Conservation (phyloP, 148 eudicot genomes). For the Cornus kousa region DNA sequence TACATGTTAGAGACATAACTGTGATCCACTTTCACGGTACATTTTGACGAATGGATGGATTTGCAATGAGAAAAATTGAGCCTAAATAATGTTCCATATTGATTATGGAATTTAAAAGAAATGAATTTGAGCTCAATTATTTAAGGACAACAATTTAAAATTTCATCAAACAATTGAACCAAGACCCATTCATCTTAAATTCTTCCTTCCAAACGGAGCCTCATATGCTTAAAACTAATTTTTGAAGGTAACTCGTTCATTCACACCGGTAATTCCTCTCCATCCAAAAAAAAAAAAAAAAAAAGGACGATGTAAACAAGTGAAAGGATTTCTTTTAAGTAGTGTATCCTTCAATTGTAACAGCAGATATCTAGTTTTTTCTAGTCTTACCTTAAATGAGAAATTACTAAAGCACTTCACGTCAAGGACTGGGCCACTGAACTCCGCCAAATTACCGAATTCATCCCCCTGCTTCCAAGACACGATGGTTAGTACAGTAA, state of each 20-base stretch:
- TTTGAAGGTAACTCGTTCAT: neutral
- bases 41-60: too few relatives aligned
- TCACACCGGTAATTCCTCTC: neutral
- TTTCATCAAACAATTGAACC: neutral
- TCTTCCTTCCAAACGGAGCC: too few relatives aligned
- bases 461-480: conserved; percentile 73
- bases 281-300: neutral
- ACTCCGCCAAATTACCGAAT: conserved; percentile 80
- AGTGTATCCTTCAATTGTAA: neutral
- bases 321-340: neutral
- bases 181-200: neutral
- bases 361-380: neutral
- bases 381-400: conserved; percentile 83
- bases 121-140: neutral
- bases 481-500: conserved; percentile 15
- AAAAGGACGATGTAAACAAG: neutral
- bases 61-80: too few relatives aligned
- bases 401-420: conserved; percentile 90
- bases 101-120: neutral
- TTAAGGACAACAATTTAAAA: neutral
- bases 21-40: neutral
- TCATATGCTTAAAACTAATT: neutral
- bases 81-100: too few relatives aligned
- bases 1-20: neutral
- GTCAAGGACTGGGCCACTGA: conserved; percentile 51